Evolutionary conservation across 495 filamentous ascomycete genomes (phyloP).

Genomic region (Tetracladium setigerum): DNA sequence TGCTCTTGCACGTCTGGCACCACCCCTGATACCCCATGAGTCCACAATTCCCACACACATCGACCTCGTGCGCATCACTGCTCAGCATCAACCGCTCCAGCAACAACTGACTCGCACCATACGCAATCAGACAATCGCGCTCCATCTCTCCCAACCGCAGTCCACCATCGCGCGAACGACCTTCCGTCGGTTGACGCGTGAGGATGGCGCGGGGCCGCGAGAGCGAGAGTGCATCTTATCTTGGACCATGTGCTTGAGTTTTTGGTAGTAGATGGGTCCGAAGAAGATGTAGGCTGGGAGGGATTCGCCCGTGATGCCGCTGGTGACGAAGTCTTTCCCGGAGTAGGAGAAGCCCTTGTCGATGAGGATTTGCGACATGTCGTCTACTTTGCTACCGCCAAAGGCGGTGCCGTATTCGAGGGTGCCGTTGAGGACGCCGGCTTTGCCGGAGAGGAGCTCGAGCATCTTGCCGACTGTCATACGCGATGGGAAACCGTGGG

Average conservation of each 20-base stretch:
- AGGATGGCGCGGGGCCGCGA: slow-evolving; percentile 84
- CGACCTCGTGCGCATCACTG: slow-evolving; percentile 81
- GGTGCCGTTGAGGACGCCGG: slow-evolving; percentile 73
- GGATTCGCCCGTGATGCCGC: slow-evolving; percentile 88
- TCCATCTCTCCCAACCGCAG: slow-evolving; percentile 98
- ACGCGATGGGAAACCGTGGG: slow-evolving; percentile 97
- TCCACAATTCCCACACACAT: slow-evolving; percentile 87
- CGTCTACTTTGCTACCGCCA: slow-evolving; percentile 82
- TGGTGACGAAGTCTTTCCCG: slow-evolving; percentile 93
- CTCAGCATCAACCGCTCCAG: slow-evolving; percentile 92
- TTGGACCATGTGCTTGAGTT: slow-evolving; percentile 99
- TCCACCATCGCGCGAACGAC: slow-evolving; percentile 85
- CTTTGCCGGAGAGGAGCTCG: slow-evolving; percentile 91
- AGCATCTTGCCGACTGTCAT: slow-evolving; percentile 99
- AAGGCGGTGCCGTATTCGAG: slow-evolving; percentile 86
- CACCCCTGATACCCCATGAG: slow-evolving; percentile 91
- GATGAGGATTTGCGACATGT: slow-evolving; percentile 79
- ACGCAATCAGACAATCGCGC: slow-evolving; percentile 93
- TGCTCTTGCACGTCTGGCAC: slow-evolving; percentile 85
- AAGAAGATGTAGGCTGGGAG: slow-evolving; percentile 97
- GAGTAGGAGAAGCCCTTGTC: slow-evolving; percentile 89
- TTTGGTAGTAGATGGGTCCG: slow-evolving; percentile 98
- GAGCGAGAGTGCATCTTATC: slow-evolving; percentile 99
- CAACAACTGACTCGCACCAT: slow-evolving; percentile 86
- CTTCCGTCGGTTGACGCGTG: slow-evolving; percentile 94